Evolutionary conservation across 176 grass and related monocot species (phyloP), one percentile per base, ranked within the genome.

Genomic region (Hsuehochloa calcarea): DNA sequence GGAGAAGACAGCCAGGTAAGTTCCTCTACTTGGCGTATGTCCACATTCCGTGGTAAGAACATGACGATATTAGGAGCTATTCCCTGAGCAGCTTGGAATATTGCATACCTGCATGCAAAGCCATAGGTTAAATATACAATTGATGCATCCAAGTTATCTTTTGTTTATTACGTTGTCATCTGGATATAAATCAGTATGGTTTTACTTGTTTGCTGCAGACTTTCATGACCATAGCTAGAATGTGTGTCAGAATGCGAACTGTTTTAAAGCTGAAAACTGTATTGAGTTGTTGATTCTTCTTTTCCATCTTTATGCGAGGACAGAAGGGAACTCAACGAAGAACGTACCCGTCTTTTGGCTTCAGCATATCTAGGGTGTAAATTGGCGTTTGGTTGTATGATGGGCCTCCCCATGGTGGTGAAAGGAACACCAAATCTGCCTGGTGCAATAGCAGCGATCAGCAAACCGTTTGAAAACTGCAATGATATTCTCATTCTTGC

Each of bases 351-450:
- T 92, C 79, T 86, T 74, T 92, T 62, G 93, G 93, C 79, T 81
- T 80, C 63, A 90, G 73, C 85, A 94, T 88, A 78, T 94, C 93
- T 20, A 94, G 87, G n/a, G 85, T 84, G 88, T 90, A 94, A 46
- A 72, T 41, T 60, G 77, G 34, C 14, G 88, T 56, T 51, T 90
- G 25, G 2, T 55, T 70, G 77, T 92, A 94, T 7, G 93, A 86
- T 78, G 93, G 93, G 0, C 93, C 90, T 92, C 93, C 93, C 93
- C 93, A 94, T 46, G 93, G 93, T 69, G 93, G 93, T 45, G 90
- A 94, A 88, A 94, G 85, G 79, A 94, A 94, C 85, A 94, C 72
- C 60, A 86, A 5, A 86, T 94, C 90, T 71, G 87, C 93, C 93
- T 94, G 65, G 50, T 63, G 41, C 1, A 72, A 52, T 8, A 58